Evolutionary conservation across 257 asterid genomes (phyloP).

Genomic region (Jasminum sambac): DNA sequence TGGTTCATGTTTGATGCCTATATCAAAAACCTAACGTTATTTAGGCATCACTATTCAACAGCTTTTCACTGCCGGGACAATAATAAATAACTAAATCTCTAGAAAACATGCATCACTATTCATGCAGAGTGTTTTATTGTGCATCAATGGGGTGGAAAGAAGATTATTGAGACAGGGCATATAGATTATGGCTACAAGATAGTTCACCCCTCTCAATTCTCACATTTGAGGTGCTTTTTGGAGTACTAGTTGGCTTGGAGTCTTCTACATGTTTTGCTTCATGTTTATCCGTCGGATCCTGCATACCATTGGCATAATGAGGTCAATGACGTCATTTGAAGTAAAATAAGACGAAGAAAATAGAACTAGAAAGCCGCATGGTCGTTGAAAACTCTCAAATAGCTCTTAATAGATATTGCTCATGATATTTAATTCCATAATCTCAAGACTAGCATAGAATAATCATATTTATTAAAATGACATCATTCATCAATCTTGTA

Average conservation of each 20-base stretch:
- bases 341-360: background rate
- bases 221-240: conserved; percentile 40
- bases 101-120: background rate
- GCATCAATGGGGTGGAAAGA: conserved; percentile 6
- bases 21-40: background rate
- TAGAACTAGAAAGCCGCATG: background rate
- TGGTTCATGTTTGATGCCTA: background rate
- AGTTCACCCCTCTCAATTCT: conserved; percentile 23
- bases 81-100: background rate
- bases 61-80: background rate
- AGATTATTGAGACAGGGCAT: background rate
- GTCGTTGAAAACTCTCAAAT: background rate
- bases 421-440: background rate
- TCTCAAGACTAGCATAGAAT: background rate
- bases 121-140: background rate
- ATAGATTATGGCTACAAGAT: background rate
- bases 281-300: conserved; percentile 38
- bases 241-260: conserved; percentile 23
- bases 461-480: too few relatives aligned
- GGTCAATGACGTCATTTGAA: background rate
- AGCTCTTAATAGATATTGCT: background rate
- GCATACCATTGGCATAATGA: conserved; percentile 13
- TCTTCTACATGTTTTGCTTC: conserved; percentile 24
- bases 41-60: background rate
- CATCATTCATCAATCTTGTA: too few relatives aligned